A percentile compares a stretch with the other conserved stretches of the same genome.
phyloP scores from a whole-genome alignment of 2,329 filamentous ascomycete species.

The Rhynchosporium secalis region DNA sequence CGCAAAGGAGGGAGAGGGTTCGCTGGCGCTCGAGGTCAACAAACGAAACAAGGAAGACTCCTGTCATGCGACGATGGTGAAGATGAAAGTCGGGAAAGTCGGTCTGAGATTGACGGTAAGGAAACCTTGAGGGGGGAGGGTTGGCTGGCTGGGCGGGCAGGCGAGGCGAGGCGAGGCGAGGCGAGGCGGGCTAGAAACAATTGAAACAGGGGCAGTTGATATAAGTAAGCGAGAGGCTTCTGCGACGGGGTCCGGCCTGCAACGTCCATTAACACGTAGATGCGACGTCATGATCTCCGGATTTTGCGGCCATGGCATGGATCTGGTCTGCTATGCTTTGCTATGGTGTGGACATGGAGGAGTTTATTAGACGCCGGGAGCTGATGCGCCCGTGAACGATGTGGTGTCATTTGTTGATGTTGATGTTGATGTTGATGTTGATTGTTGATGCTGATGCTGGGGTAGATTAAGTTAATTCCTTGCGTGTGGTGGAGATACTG shows the following conservation, averaged over 20 bases:
- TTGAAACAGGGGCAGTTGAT: conserved; percentile 1
- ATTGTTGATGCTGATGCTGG: too few relatives aligned
- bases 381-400: too few relatives aligned
- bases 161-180: too few relatives aligned
- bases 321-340: too few relatives aligned
- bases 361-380: too few relatives aligned
- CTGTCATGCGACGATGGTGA: conserved; percentile 4
- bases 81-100: conserved; percentile 8
- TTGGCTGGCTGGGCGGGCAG: too few relatives aligned
- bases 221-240: not conserved
- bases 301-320: too few relatives aligned
- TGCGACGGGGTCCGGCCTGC: not conserved
- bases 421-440: too few relatives aligned
- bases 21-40: not conserved
- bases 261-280: not conserved
- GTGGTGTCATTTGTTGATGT: too few relatives aligned
- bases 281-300: not conserved
- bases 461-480: too few relatives aligned
- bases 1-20: not conserved
- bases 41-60: not conserved
- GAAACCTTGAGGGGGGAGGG: not conserved
- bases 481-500: too few relatives aligned
- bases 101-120: conserved; percentile 1
- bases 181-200: not conserved
- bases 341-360: too few relatives aligned